Evolutionary conservation across 192 early-diverging fungal genomes (phyloP).

Genomic region (Dimargaris cristalligena): DNA sequence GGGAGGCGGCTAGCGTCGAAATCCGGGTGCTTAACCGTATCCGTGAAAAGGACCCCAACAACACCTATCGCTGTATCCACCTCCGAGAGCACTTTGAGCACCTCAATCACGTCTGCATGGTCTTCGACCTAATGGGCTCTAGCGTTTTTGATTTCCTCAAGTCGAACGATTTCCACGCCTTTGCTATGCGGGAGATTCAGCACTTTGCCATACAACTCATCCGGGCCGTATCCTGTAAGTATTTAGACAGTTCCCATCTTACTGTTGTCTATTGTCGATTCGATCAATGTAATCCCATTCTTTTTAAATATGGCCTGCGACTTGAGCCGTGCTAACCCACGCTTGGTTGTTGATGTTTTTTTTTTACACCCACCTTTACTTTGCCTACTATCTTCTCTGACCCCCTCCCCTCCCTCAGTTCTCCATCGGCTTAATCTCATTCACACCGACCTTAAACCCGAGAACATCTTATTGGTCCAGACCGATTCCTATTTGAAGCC

Average conservation of each 20-base stretch:
- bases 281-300: no score
- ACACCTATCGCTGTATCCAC: conserved; percentile 75
- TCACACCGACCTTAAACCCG: conserved; percentile 96
- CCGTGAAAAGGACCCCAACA: conserved; percentile 61
- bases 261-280: no score
- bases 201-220: conserved; percentile 72
- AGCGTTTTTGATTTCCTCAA: conserved; percentile 95
- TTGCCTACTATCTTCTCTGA: not conserved
- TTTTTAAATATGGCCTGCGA: no score
- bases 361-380: not conserved
- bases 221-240: conserved; percentile 63
- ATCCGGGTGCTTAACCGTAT: conserved; percentile 70
- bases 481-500: conserved; percentile 34
- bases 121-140: conserved; percentile 78
- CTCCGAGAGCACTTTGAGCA: conserved; percentile 70
- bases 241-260: no score
- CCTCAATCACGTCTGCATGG: conserved; percentile 93
- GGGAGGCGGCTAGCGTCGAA: conserved; percentile 81
- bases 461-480: conserved; percentile 73
- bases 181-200: conserved; percentile 71
- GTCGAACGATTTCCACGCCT: conserved; percentile 74
- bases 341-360: no score
- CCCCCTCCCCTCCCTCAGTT: conserved; percentile 23
- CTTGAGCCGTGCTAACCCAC: no score
- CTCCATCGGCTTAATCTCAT: conserved; percentile 72